Percentiles rank a stretch among this genome's conserved stretches.
Conservation (phyloP, 2,329 filamentous ascomycete genomes). For the Tolypocladium cylindrosporum region DNA sequence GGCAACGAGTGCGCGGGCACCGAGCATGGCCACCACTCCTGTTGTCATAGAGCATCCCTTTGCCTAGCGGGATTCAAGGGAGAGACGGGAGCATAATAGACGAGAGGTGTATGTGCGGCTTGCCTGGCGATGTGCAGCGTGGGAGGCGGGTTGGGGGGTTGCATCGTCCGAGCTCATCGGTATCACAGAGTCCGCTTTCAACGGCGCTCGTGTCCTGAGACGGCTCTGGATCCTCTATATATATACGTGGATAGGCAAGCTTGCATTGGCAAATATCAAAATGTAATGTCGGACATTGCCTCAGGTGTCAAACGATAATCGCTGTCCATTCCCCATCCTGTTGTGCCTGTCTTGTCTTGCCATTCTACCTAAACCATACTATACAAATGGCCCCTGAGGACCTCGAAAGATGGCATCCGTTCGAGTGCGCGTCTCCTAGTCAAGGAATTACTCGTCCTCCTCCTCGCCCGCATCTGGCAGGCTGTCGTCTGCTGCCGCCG, state of each 20-base stretch:
- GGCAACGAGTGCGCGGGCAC: not conserved
- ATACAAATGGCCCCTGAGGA: not conserved
- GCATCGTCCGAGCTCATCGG: not conserved
- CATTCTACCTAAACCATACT: not conserved
- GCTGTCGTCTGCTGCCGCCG: constrained; percentile 23
- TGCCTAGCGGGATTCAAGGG: not conserved
- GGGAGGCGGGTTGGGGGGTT: not conserved
- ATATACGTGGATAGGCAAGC: not conserved
- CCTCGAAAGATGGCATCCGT: not conserved
- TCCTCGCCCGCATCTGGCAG: constrained; percentile 27
- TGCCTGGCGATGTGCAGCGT: not conserved
- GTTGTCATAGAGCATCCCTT: not conserved
- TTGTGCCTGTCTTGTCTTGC: not conserved
- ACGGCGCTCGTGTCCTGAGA: not conserved
- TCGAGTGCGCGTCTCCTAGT: not conserved
- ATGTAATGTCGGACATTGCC: not conserved
- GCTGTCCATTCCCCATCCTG: not conserved
- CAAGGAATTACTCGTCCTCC: constrained; percentile 2
- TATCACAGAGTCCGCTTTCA: not conserved
- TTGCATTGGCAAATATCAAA: not conserved
- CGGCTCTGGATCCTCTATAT: not conserved
- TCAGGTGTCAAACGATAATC: not conserved
- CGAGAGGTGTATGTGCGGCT: not conserved
- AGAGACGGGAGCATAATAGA: not conserved
- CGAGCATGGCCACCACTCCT: not conserved